These are phyloP conservation scores for Omphalea diandra DNA, from an alignment of 441 rosid species.

Conservation along the genomic window DNA sequence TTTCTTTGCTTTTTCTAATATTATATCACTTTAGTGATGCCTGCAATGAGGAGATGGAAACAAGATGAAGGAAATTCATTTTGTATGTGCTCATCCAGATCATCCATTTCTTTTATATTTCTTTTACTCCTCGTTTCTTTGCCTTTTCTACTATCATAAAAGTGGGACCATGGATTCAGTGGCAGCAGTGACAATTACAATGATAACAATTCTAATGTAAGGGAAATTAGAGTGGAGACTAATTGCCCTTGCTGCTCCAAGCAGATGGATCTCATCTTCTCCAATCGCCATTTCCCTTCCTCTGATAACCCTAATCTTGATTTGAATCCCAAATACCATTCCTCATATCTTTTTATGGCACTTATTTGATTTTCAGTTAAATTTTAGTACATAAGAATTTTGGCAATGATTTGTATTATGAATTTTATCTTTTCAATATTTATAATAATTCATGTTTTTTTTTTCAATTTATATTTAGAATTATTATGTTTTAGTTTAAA, in stretches of 20 bases:
- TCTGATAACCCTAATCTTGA: conserved; percentile 23
- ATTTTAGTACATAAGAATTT: too few species aligned
- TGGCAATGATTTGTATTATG: too few species aligned
- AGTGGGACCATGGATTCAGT: conserved; percentile 62
- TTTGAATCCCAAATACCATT: conserved; percentile 17
- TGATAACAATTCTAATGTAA: conserved; percentile 24
- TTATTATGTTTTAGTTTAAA: too few species aligned
- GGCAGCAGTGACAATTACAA: conserved; percentile 28
- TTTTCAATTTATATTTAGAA: too few species aligned
- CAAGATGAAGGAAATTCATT: conserved; percentile 41
- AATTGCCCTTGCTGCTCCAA: conserved; percentile 89
- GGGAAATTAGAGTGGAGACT: conserved; percentile 79
- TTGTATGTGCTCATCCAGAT: conserved; percentile 14
- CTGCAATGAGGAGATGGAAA: conserved; percentile 67
- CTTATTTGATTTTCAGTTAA: too few species aligned
- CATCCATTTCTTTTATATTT: too few species aligned
- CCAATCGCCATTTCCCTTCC: conserved; percentile 48
- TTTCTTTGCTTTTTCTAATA: too few species aligned
- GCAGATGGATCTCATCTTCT: conserved; percentile 80
- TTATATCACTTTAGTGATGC: not conserved
- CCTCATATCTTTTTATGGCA: too few species aligned
- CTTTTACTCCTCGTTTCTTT: conserved; percentile 22
- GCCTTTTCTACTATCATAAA: conserved; percentile 29
- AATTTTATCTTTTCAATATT: too few species aligned
- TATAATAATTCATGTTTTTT: too few species aligned